Percentiles rank a stretch among this genome's conserved stretches.
Conservation (phyloP, 352 stramenopile genomes). For the Phytophthora citricola region DNA sequence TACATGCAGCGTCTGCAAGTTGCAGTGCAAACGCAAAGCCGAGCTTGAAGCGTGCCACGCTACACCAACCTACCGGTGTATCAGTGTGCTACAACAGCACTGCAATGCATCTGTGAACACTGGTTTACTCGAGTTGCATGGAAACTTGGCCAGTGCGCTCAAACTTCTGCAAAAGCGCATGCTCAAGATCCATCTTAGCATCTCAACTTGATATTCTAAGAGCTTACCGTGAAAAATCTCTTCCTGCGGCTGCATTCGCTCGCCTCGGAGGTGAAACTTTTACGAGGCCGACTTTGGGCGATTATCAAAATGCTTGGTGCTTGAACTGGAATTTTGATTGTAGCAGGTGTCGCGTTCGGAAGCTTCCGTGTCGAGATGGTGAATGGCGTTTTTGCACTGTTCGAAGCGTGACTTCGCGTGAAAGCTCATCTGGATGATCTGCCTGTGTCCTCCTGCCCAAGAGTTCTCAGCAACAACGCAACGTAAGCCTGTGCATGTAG, state of each 20-base stretch:
- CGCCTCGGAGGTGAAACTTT: neutral
- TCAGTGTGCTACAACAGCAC: too few species aligned
- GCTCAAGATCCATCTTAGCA: neutral
- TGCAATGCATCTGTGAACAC: neutral
- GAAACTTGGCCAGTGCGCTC: too few species aligned
- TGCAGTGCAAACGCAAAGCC: neutral
- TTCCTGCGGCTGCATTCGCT: conserved; percentile 2
- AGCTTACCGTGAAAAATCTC: neutral
- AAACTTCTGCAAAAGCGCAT: too few species aligned
- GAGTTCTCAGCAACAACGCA: conserved; percentile 3
- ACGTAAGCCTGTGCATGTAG: neutral
- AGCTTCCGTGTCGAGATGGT: conserved; percentile 9
- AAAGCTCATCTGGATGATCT: conserved; percentile 19
- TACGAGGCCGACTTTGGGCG: neutral
- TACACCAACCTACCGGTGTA: too few species aligned
- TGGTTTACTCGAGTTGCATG: too few species aligned
- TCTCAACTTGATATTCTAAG: neutral
- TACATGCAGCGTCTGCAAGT: neutral
- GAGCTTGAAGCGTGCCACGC: too few species aligned
- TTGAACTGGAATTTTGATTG: neutral
- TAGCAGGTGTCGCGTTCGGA: conserved; percentile 4
- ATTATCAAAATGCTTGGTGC: conserved; percentile 18
- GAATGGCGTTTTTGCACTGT: conserved; percentile 10
- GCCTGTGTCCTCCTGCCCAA: conserved; percentile 2
- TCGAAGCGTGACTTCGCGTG: conserved; percentile 9